phyloP scores from a whole-genome alignment of 2,329 filamentous ascomycete species.

The Diaporthe australafricana region DNA sequence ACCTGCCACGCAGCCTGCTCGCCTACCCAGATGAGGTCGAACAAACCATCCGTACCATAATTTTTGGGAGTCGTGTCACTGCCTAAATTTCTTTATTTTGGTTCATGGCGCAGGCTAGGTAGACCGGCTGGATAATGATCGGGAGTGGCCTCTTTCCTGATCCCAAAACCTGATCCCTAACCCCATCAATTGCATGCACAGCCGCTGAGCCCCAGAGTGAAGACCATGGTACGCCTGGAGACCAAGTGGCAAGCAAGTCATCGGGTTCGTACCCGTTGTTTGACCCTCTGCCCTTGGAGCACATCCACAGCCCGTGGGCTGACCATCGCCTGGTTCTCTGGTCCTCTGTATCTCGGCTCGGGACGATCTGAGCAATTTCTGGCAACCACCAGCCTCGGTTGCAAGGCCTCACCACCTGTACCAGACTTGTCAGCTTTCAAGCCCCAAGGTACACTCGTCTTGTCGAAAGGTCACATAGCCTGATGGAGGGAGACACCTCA shows the following conservation, averaged over 20 bases:
- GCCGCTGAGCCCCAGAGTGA: slow-evolving; percentile 7
- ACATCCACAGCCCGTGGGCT: not conserved
- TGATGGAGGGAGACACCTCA: not conserved
- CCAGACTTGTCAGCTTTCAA: not conserved
- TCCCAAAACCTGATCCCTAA: not conserved
- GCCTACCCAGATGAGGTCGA: not conserved
- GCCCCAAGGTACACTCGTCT: not conserved
- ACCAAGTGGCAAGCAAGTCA: not conserved
- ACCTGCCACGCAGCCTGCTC: not conserved
- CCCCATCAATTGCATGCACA: not conserved
- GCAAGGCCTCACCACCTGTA: not conserved
- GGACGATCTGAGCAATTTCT: slow-evolving; percentile 26
- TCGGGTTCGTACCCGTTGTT: not conserved
- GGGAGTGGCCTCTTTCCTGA: slow-evolving; percentile 15
- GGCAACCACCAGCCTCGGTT: slow-evolving; percentile 22
- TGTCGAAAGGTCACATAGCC: not conserved
- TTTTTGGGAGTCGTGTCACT: not conserved
- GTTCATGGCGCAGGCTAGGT: slow-evolving; percentile 21
- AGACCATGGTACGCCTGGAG: slow-evolving; percentile 10
- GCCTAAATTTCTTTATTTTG: slow-evolving; percentile 12
- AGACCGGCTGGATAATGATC: slow-evolving; percentile 23
- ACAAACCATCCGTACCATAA: not conserved
- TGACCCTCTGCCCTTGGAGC: not conserved
- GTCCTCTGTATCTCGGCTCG: slow-evolving; percentile 24
- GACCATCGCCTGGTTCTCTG: not conserved